Conservation (phyloP, 2,329 filamentous ascomycete genomes). For the Aspergillus tubingensis region DNA sequence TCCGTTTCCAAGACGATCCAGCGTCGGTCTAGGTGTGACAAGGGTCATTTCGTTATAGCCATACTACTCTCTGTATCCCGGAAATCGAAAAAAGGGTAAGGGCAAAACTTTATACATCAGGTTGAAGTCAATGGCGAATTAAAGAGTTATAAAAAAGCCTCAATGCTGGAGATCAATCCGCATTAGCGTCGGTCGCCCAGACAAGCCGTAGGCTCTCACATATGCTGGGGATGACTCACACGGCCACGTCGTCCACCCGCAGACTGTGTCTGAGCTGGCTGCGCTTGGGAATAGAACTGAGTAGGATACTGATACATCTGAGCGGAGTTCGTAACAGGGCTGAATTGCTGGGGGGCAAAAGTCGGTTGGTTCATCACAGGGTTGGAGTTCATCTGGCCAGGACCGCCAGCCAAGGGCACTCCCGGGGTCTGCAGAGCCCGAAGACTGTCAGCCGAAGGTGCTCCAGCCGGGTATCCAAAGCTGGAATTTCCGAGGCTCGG, state of each 20-base stretch:
- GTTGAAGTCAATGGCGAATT: slow-evolving; percentile 32
- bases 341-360: slow-evolving; percentile 49
- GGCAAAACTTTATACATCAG: slow-evolving; percentile 41
- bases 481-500: slow-evolving; percentile 47
- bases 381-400: slow-evolving; percentile 40
- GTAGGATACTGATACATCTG: slow-evolving; percentile 57
- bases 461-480: slow-evolving; percentile 48
- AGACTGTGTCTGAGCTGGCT: slow-evolving; percentile 46
- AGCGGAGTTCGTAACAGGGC: slow-evolving; percentile 45
- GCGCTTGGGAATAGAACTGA: slow-evolving; percentile 51
- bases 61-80: slow-evolving; percentile 35
- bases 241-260: slow-evolving; percentile 56
- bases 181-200: slow-evolving; percentile 18
- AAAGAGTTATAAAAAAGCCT: slow-evolving; percentile 31
- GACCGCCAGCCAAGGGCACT: slow-evolving; percentile 37
- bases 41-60: slow-evolving; percentile 36
- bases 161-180: slow-evolving; percentile 30
- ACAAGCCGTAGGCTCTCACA: not conserved
- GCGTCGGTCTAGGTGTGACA: slow-evolving; percentile 38
- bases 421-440: slow-evolving; percentile 43
- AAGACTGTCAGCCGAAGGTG: slow-evolving; percentile 31
- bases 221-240: slow-evolving; percentile 43
- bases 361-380: slow-evolving; percentile 52
- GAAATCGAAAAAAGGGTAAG: slow-evolving; percentile 18
- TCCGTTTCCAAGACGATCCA: slow-evolving; percentile 42